Base-by-base conservation (phyloP, 139 green algal species). In the Micractinium conductrix region DNA sequence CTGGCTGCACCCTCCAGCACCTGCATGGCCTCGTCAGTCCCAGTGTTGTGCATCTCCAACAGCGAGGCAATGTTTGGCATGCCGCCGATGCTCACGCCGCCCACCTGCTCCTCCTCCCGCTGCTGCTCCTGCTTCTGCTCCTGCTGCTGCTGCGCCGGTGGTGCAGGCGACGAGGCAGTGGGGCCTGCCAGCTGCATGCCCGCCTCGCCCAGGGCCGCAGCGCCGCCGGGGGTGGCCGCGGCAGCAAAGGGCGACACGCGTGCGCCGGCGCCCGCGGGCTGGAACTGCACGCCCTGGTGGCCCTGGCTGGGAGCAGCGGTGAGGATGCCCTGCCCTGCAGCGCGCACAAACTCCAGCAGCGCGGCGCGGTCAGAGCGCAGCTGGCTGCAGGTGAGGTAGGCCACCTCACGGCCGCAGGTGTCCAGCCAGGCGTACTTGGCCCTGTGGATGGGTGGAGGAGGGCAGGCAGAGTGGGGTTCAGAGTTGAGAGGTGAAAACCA, bases 381-480 rank as follows among this genome's bases (percentile, higher is more conserved):
- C 37, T 86, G 69, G 8, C 42, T 33, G 38, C 81, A n/a, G 40
- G n/a, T 83, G 12, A 83, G 43, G 26, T 38, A 83, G 8, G 74
- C 68, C 48, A 89, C 60, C 38, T 89, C 68, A 37, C 85, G 83
- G 14, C 79, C 79, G 53, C 48, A 60, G 53, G 14, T 58, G 45
- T 89, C 85, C 43, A 89, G 71, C 62, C 43, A 73, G 33, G 67
- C 79, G 24, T 60, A 83, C 78, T 74, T 83, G 62, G 62, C 78
- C 62, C 78, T 83, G 70, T 9, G 4, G 19, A 75, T 24, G 69
- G 8, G 8, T 62, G 53, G 10, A 21, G 53, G 53, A 19, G 26
- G 53, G 53, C 24, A 44, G 65, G 65, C 1, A 7, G 33, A 22
- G 33, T 44, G 14, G 28, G 17, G 33, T 22, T 30, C 24, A 37